Evolutionary conservation across 2,329 filamentous ascomycete genomes (phyloP).

Genomic region (Ascochyta lentis): DNA sequence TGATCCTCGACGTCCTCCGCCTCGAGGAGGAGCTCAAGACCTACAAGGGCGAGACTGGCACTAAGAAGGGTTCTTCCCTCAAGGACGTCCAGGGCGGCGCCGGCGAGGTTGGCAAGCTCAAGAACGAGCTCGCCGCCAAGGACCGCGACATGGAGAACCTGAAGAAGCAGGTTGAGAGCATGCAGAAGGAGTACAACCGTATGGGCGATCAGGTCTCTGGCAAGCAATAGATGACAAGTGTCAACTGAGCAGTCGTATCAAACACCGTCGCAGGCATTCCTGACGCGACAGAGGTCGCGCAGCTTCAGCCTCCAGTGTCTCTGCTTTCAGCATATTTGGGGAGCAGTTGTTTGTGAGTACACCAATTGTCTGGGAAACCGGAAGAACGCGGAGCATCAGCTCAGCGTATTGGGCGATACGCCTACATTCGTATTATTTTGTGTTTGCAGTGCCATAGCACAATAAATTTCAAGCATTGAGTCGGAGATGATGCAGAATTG

Average conservation of each 20-base stretch:
- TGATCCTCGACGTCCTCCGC: constrained; percentile 91
- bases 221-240: constrained; percentile 51
- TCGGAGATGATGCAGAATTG: neutral
- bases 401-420: constrained; percentile 1
- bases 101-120: constrained; percentile 75
- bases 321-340: constrained; percentile 9
- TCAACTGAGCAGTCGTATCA: constrained; percentile 19
- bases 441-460: constrained; percentile 7
- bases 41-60: constrained; percentile 71
- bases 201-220: constrained; percentile 82
- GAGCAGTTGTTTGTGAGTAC: neutral
- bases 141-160: constrained; percentile 83
- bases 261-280: constrained; percentile 13
- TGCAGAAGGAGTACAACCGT: constrained; percentile 84
- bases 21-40: constrained; percentile 91
- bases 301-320: constrained; percentile 15
- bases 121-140: constrained; percentile 72
- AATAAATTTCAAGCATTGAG: constrained; percentile 3
- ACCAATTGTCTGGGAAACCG: neutral
- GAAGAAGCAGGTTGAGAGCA: constrained; percentile 89
- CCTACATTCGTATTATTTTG: constrained; percentile 6
- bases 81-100: constrained; percentile 71
- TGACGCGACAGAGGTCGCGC: constrained; percentile 18
- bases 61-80: constrained; percentile 71
- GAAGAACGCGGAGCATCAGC: neutral